Evolutionary conservation across 1,284 basidiomycete species (phyloP).

Genomic region (Cystobasidium sp.): DNA sequence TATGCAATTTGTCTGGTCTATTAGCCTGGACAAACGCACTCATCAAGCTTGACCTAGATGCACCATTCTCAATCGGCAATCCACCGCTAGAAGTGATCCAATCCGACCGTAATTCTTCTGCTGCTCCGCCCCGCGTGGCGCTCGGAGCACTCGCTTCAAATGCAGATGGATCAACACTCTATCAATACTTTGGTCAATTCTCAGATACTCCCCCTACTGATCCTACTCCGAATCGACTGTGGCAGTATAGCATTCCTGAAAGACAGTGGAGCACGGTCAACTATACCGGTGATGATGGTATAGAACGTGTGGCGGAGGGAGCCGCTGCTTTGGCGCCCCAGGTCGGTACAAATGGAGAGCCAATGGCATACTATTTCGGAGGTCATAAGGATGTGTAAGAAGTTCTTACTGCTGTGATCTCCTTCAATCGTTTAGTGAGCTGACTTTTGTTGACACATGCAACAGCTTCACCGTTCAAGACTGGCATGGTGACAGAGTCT

Average conservation of each 20-base stretch:
- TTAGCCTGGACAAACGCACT: constrained; percentile 53
- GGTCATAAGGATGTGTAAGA: constrained; percentile 30
- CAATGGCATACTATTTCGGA: constrained; percentile 32
- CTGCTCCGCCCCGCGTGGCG: constrained; percentile 47
- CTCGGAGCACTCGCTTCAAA: constrained; percentile 24
- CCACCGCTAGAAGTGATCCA: constrained; percentile 49
- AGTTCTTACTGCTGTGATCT: not conserved
- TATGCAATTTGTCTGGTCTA: not conserved
- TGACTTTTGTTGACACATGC: constrained; percentile 44
- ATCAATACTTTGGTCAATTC: constrained; percentile 50
- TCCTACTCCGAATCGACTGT: constrained; percentile 46
- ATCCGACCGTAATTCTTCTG: constrained; percentile 47
- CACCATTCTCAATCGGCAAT: constrained; percentile 47
- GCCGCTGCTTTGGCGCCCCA: constrained; percentile 46
- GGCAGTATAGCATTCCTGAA: constrained; percentile 46
- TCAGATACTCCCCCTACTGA: constrained; percentile 48
- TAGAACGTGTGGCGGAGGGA: constrained; percentile 49
- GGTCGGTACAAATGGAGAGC: constrained; percentile 44
- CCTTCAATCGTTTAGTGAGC: not conserved
- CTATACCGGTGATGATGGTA: constrained; percentile 47
- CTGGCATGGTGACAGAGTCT: constrained; percentile 50
- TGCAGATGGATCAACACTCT: constrained; percentile 28
- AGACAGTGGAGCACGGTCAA: constrained; percentile 46
- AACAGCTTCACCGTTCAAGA: constrained; percentile 47
- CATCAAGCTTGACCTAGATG: constrained; percentile 47